phyloP scores from a whole-genome alignment of 768 basidiomycete genomes.

The Boletus tylopilopsis region DNA sequence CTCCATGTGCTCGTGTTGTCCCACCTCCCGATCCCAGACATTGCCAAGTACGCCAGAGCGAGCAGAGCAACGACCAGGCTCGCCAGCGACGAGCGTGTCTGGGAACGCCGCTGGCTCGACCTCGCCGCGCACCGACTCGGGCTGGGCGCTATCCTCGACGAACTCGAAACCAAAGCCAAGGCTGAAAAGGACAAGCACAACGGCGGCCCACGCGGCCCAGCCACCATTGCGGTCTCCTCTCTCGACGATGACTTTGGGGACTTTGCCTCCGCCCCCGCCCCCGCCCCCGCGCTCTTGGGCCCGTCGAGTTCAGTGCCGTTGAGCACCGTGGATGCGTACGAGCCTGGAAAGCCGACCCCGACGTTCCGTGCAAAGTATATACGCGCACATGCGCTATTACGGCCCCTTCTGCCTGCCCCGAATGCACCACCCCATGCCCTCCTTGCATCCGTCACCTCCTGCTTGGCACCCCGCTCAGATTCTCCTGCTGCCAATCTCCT shows the following conservation, averaged over 20 bases:
- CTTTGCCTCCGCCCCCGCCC: constrained; percentile 53
- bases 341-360: constrained; percentile 22
- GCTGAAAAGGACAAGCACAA: constrained; percentile 32
- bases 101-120: constrained; percentile 70
- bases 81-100: constrained; percentile 68
- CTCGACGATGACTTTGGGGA: constrained; percentile 82
- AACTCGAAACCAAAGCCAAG: constrained; percentile 46
- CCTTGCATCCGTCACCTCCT: constrained; percentile 47
- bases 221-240: constrained; percentile 50
- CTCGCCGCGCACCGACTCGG: constrained; percentile 48
- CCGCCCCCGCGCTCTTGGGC: constrained; percentile 18
- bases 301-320: constrained; percentile 10
- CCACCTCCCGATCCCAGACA: constrained; percentile 74
- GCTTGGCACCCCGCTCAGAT: constrained; percentile 36
- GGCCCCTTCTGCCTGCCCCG: constrained; percentile 54
- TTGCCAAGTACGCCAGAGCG: constrained; percentile 69
- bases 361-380: constrained; percentile 56
- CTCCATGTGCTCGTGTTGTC: constrained; percentile 72
- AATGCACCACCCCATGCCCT: constrained; percentile 63
- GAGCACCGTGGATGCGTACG: constrained; percentile 14
- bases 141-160: constrained; percentile 50
- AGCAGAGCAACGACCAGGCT: constrained; percentile 63
- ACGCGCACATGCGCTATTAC: constrained; percentile 62
- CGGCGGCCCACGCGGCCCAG: constrained; percentile 45
- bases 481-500: constrained; percentile 40